These are phyloP conservation scores for Alternaria gansuensis DNA, from an alignment of 2,329 filamentous ascomycete genomes.

Conservation along the genomic window DNA sequence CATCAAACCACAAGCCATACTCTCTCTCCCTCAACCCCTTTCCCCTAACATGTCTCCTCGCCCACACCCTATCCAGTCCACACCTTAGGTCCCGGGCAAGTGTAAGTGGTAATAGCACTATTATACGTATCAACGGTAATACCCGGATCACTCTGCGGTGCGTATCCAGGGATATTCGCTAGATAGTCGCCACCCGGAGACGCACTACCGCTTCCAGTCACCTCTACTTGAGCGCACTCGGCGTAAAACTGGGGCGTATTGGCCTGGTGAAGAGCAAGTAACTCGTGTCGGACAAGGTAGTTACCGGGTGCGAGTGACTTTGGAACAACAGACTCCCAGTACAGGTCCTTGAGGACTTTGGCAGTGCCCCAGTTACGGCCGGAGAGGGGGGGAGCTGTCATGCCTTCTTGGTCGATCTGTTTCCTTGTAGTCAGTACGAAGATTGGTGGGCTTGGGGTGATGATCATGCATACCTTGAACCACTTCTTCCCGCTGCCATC, in stretches of 20 bases:
- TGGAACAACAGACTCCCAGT: constrained; percentile 65
- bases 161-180: constrained; percentile 57
- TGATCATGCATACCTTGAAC: constrained; percentile 62
- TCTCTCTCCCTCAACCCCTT: not conserved
- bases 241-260: constrained; percentile 64
- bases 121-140: constrained; percentile 62
- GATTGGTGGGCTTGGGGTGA: not conserved
- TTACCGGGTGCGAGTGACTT: constrained; percentile 51
- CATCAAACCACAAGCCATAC: not conserved
- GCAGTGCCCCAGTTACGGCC: constrained; percentile 62
- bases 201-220: constrained; percentile 61
- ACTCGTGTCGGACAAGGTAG: constrained; percentile 61
- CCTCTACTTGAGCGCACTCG: constrained; percentile 65
- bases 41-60: too few species aligned
- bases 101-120: constrained; percentile 58
- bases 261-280: constrained; percentile 65
- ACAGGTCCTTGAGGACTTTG: constrained; percentile 58
- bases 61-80: constrained; percentile 56
- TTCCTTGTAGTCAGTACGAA: not conserved
- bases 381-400: constrained; percentile 57
- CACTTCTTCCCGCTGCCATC: constrained; percentile 63
- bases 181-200: constrained; percentile 55
- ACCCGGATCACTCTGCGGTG: constrained; percentile 59
- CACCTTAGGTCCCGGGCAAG: constrained; percentile 59
- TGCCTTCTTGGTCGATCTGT: constrained; percentile 61